Evolutionary conservation across 2,329 filamentous ascomycete species (phyloP).

Genomic region (Metarhizium humberi): DNA sequence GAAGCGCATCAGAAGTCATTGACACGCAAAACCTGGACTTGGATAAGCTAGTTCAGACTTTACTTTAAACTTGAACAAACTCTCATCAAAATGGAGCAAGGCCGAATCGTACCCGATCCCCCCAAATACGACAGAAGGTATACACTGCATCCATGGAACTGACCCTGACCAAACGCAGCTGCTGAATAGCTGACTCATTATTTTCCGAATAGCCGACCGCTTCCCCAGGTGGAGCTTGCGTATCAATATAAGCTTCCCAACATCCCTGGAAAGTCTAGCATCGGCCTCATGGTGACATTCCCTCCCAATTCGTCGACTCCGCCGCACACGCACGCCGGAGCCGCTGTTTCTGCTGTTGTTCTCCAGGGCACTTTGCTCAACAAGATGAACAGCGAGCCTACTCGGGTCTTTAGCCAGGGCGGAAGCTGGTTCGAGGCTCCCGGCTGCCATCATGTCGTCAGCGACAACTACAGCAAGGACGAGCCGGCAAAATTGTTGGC

Average conservation of each 20-base stretch:
- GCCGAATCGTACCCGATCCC: slow-evolving; percentile 7
- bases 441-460: slow-evolving; percentile 13
- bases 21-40: no score
- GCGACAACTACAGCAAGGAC: slow-evolving; percentile 11
- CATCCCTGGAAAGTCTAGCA: slow-evolving; percentile 11
- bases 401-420: slow-evolving; percentile 11
- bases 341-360: slow-evolving; percentile 10
- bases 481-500: slow-evolving; percentile 9
- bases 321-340: slow-evolving; percentile 13
- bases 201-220: background rate
- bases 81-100: background rate
- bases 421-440: slow-evolving; percentile 14
- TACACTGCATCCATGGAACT: background rate
- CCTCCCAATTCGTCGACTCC: slow-evolving; percentile 12
- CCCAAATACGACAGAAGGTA: slow-evolving; percentile 1
- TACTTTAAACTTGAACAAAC: no score
- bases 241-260: slow-evolving; percentile 14
- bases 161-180: background rate
- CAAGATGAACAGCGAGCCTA: slow-evolving; percentile 14
- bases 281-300: slow-evolving; percentile 13
- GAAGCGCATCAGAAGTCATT: no score
- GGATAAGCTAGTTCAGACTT: no score
- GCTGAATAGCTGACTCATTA: no score
- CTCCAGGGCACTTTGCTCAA: slow-evolving; percentile 13
- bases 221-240: slow-evolving; percentile 7